phyloP scores from a whole-genome alignment of 2,329 filamentous ascomycete genomes.

The Pestalotiopsis sp. region DNA sequence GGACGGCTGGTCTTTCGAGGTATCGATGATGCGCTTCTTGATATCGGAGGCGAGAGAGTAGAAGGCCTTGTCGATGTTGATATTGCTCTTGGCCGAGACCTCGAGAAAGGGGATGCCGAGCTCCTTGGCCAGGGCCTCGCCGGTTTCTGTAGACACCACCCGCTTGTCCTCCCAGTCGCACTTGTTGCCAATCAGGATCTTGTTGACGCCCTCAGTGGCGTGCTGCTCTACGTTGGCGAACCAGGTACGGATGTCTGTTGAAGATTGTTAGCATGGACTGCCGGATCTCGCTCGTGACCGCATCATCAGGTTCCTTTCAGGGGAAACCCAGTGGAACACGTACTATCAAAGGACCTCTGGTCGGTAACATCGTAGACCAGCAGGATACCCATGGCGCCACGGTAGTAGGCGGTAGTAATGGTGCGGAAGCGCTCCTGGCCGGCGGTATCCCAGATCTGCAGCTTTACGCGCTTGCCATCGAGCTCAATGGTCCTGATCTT shows the following conservation, averaged over 20 bases:
- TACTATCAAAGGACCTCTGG: slow-evolving; percentile 93
- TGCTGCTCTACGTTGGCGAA: slow-evolving; percentile 99
- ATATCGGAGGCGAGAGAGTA: slow-evolving; percentile 94
- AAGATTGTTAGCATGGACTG: neutral
- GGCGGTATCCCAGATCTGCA: slow-evolving; percentile 99
- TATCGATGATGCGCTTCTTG: slow-evolving; percentile 98
- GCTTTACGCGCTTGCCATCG: slow-evolving; percentile 97
- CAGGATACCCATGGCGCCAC: slow-evolving; percentile 97
- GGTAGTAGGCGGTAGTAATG: slow-evolving; percentile 98
- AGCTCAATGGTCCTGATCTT: slow-evolving; percentile 99
- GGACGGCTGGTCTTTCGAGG: slow-evolving; percentile 73
- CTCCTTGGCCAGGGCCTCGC: slow-evolving; percentile 91
- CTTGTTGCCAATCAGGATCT: slow-evolving; percentile 99
- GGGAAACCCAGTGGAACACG: slow-evolving; percentile 20
- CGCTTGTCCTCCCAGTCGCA: slow-evolving; percentile 99
- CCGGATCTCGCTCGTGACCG: slow-evolving; percentile 1
- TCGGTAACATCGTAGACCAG: slow-evolving; percentile 99
- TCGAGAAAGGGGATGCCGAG: slow-evolving; percentile 98
- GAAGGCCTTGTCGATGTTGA: slow-evolving; percentile 99
- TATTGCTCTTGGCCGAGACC: slow-evolving; percentile 98
- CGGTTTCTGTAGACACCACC: slow-evolving; percentile 88
- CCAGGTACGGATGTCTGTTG: slow-evolving; percentile 94
- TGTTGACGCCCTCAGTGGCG: slow-evolving; percentile 98
- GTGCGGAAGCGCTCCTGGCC: slow-evolving; percentile 98
- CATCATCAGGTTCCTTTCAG: neutral